These are phyloP conservation scores for Pichia membranifaciens DNA, from an alignment of 805 yeast species.

Conservation along the genomic window DNA sequence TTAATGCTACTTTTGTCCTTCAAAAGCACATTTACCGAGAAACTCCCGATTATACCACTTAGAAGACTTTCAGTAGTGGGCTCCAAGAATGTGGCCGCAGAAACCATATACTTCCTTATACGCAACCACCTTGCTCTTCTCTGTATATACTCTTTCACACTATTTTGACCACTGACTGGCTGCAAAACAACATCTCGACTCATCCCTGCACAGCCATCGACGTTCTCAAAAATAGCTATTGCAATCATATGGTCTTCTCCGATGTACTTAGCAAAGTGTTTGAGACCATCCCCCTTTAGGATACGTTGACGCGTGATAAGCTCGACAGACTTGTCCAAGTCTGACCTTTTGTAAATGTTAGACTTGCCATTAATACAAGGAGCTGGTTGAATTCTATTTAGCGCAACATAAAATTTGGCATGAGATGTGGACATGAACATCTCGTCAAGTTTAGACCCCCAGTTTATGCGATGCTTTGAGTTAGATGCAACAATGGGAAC, in stretches of 20 bases:
- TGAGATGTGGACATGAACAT: slow-evolving; percentile 81
- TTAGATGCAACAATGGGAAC: slow-evolving; percentile 57
- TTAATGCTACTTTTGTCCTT: slow-evolving; percentile 18
- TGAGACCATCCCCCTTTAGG: slow-evolving; percentile 44
- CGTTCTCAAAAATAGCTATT: slow-evolving; percentile 71
- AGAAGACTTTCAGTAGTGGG: slow-evolving; percentile 79
- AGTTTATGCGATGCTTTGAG: slow-evolving; percentile 23
- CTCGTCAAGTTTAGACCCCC: slow-evolving; percentile 74
- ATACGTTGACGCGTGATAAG: slow-evolving; percentile 30
- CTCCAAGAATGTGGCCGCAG: slow-evolving; percentile 76
- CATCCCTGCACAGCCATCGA: slow-evolving; percentile 64
- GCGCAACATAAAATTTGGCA: slow-evolving; percentile 75
- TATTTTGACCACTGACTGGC: slow-evolving; percentile 46
- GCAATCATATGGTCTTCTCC: slow-evolving; percentile 95
- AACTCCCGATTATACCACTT: slow-evolving; percentile 61
- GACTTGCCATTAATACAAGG: slow-evolving; percentile 93
- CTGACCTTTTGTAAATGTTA: slow-evolving; percentile 65
- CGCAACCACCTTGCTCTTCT: slow-evolving; percentile 82
- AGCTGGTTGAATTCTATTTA: slow-evolving; percentile 67
- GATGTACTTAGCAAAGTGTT: slow-evolving; percentile 70
- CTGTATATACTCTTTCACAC: slow-evolving; percentile 48
- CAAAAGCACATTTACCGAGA: slow-evolving; percentile 46
- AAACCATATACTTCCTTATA: slow-evolving; percentile 82
- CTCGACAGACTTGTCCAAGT: slow-evolving; percentile 54
- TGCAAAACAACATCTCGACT: slow-evolving; percentile 77